Percentiles rank a stretch among this genome's conserved stretches.
Evolutionary conservation across 1,139 yeast genomes (phyloP).

Genomic region (Spencermartinsiella ligniputridi): DNA sequence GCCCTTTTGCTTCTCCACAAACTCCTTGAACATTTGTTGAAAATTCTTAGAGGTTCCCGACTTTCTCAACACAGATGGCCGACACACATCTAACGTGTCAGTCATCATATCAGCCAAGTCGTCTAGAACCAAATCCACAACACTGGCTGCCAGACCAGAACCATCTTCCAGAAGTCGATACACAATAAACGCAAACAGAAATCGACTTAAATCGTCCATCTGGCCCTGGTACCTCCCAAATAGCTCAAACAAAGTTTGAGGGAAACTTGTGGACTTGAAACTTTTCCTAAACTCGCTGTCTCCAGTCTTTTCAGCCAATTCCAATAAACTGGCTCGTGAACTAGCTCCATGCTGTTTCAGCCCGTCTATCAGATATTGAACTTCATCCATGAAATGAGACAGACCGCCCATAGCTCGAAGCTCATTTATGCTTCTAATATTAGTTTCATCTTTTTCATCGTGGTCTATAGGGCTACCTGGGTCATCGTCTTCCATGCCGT

Average conservation of each 20-base stretch:
- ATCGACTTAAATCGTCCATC: conserved; percentile 13
- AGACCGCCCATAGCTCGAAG: conserved; percentile 39
- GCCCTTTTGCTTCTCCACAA: conserved; percentile 12
- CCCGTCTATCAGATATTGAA: conserved; percentile 38
- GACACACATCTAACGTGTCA: conserved; percentile 1
- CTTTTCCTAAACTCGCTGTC: conserved; percentile 25
- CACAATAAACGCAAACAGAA: conserved; percentile 17
- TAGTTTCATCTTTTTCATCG: conserved; percentile 11
- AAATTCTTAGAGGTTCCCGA: conserved; percentile 10
- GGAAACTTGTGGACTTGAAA: conserved; percentile 19
- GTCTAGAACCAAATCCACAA: background rate
- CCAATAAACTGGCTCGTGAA: conserved; percentile 23
- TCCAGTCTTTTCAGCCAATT: conserved; percentile 27
- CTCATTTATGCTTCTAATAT: conserved; percentile 27
- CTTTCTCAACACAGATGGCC: background rate
- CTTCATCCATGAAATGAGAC: conserved; percentile 33
- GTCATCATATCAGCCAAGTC: background rate
- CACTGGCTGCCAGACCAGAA: conserved; percentile 9
- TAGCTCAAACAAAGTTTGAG: conserved; percentile 15
- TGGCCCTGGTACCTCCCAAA: conserved; percentile 8
- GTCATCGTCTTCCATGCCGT: background rate
- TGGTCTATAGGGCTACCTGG: conserved; percentile 2
- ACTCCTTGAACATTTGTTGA: conserved; percentile 10
- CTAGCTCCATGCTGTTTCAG: conserved; percentile 20
- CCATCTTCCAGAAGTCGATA: conserved; percentile 16